Evolutionary conservation across 768 basidiomycete species (phyloP).

Genomic region (Dioszegia aurantiaca): DNA sequence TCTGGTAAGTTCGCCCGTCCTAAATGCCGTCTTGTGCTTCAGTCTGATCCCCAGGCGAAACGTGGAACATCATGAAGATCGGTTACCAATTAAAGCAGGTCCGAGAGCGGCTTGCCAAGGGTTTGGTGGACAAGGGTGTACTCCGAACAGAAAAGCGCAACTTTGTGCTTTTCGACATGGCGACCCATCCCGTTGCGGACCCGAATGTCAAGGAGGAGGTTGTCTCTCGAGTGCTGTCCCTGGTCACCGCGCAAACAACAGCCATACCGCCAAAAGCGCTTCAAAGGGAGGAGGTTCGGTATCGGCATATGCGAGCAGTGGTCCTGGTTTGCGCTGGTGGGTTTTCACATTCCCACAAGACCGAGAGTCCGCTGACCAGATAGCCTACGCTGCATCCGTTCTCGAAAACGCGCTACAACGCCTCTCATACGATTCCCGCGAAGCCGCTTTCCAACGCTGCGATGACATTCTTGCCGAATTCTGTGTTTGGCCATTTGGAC

Average conservation of each 20-base stretch:
- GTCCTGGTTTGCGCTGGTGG: constrained; percentile 71
- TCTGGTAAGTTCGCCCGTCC: constrained; percentile 73
- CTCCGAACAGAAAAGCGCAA: constrained; percentile 99
- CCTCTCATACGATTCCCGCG: constrained; percentile 85
- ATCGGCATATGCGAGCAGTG: constrained; percentile 73
- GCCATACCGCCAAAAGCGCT: constrained; percentile 73
- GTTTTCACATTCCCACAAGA: constrained; percentile 2
- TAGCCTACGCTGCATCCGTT: constrained; percentile 87
- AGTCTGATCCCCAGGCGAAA: constrained; percentile 69
- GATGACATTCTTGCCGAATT: constrained; percentile 95
- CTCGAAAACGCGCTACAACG: constrained; percentile 89
- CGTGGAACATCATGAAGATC: constrained; percentile 99
- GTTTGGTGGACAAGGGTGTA: constrained; percentile 96
- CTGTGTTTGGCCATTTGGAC: constrained; percentile 79
- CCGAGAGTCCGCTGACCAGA: not conserved
- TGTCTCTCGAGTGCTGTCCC: constrained; percentile 68
- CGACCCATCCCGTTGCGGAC: constrained; percentile 95
- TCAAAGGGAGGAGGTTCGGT: constrained; percentile 71
- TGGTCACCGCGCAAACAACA: constrained; percentile 79
- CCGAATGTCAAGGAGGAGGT: constrained; percentile 83
- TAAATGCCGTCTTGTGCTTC: not conserved
- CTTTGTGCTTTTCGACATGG: constrained; percentile 99
- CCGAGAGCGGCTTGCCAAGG: constrained; percentile 92
- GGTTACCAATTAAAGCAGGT: constrained; percentile 99
- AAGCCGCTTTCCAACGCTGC: constrained; percentile 86